Evolutionary conservation across 1,139 yeast genomes (phyloP).

Genomic region (Yamadazyma jaroonii): DNA sequence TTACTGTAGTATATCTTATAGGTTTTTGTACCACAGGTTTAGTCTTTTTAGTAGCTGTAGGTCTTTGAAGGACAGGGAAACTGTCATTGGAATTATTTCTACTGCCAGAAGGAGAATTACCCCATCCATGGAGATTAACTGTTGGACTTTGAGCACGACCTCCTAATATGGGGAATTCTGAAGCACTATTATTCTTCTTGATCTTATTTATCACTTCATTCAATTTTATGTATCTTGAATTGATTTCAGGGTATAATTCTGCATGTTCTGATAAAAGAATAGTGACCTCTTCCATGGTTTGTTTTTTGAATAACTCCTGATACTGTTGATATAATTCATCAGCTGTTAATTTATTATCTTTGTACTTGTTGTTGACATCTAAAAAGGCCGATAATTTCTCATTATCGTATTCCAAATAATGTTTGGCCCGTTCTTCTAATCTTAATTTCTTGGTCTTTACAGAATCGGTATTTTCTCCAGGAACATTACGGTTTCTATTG

Average conservation of each 20-base stretch:
- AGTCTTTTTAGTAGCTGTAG: conserved; percentile 19
- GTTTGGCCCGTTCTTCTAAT: conserved; percentile 82
- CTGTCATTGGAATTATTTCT: conserved; percentile 26
- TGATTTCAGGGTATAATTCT: conserved; percentile 45
- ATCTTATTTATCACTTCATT: conserved; percentile 23
- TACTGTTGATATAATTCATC: conserved; percentile 50
- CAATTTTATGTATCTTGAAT: conserved; percentile 27
- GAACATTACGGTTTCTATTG: conserved; percentile 3
- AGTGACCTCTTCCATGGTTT: conserved; percentile 45
- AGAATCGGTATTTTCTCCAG: conserved; percentile 31
- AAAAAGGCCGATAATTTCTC: conserved; percentile 48
- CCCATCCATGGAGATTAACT: conserved; percentile 29
- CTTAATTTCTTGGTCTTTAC: conserved; percentile 57
- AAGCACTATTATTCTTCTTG: conserved; percentile 12
- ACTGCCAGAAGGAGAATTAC: conserved; percentile 14
- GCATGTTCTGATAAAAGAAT: conserved; percentile 56
- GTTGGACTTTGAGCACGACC: conserved; percentile 19
- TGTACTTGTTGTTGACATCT: conserved; percentile 47
- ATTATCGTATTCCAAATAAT: conserved; percentile 59
- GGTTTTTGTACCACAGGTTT: conserved; percentile 22
- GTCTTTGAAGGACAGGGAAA: conserved; percentile 54
- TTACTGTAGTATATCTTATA: conserved; percentile 41
- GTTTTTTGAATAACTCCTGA: conserved; percentile 45
- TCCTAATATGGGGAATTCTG: conserved; percentile 34
- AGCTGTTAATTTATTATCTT: conserved; percentile 46